Evolutionary conservation across 345 rosid species (phyloP).

Genomic region (Corchorus olitorius): DNA sequence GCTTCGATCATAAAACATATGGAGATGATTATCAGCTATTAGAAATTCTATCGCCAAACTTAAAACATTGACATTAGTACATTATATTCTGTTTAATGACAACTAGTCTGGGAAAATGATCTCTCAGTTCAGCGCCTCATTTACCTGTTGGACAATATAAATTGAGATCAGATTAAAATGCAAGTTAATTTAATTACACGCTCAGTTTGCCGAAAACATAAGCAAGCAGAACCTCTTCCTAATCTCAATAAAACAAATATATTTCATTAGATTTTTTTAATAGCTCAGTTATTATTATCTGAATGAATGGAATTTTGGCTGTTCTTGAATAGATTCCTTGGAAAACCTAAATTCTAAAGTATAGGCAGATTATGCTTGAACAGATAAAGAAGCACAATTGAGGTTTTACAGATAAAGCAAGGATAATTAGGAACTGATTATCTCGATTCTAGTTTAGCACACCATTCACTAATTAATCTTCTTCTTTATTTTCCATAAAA

Average conservation of each 20-base stretch:
- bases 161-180: neutral
- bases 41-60: neutral
- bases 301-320: neutral
- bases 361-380: neutral
- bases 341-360: neutral
- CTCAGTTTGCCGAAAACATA: neutral
- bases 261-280: neutral
- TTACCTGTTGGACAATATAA: slow-evolving; percentile 24
- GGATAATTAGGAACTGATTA: neutral
- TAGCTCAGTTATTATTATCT: neutral
- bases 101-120: neutral
- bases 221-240: neutral
- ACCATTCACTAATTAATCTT: neutral
- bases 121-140: slow-evolving; percentile 15
- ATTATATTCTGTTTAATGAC: neutral
- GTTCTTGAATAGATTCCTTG: neutral
- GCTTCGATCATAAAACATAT: neutral
- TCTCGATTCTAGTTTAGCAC: neutral
- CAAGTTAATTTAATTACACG: neutral
- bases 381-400: neutral
- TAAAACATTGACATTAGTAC: neutral
- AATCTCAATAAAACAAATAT: neutral
- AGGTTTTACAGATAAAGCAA: neutral
- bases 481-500: neutral
- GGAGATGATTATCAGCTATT: neutral